Evolutionary conservation across 2,329 filamentous ascomycete genomes (phyloP), one percentile per base, ranked within the genome.

Genomic region (Trichoderma gracile): DNA sequence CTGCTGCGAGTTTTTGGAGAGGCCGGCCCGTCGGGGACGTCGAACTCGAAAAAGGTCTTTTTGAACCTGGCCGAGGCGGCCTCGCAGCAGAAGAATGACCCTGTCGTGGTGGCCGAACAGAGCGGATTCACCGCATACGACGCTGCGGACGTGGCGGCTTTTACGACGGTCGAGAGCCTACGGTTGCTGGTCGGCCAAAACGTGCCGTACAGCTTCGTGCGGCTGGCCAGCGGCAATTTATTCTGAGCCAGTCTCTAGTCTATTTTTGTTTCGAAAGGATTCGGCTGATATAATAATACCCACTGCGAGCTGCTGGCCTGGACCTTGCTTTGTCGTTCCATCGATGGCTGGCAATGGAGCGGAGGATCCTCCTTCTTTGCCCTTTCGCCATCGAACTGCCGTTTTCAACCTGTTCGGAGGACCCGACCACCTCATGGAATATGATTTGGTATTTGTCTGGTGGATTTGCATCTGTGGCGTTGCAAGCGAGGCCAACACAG

Each of bases 151-250:
- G 89, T 93, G 38, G 89, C 88, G 64, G 91, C 91, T 0, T 95
- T 93, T 79, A 93, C 90, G 23, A 93, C 90, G 2, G 91, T 94
- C 5, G 90, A 95, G 77, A 94, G 88, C 55, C 77, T 95, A 63
- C 82, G 91, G 69, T 76, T 93, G 65, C 81, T 96, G 25, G 90
- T 94, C 12, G 92, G 92, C 10, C 91, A 95, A 78, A 95, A 95
- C 74, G 91, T 95, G 64, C 90, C 90, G 6, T 94, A 92, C 76
- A 93, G 91, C 77, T 96, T 96, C 79, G 92, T 95, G 47, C 83
- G 91, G 55, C 80, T 95, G 73, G 90, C 91, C 2, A 82, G 82
- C 55, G 83, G 83, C 23, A 78, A 77, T 30, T 75, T 83, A 66
- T 84, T 80, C 68, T 84, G 73, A 71, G 53, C 49, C 8, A 45